Percentiles rank a stretch among this genome's conserved stretches.
phyloP scores from a whole-genome alignment of 2,329 filamentous ascomycete genomes.

The Magnaporthiopsis rhizophila region DNA sequence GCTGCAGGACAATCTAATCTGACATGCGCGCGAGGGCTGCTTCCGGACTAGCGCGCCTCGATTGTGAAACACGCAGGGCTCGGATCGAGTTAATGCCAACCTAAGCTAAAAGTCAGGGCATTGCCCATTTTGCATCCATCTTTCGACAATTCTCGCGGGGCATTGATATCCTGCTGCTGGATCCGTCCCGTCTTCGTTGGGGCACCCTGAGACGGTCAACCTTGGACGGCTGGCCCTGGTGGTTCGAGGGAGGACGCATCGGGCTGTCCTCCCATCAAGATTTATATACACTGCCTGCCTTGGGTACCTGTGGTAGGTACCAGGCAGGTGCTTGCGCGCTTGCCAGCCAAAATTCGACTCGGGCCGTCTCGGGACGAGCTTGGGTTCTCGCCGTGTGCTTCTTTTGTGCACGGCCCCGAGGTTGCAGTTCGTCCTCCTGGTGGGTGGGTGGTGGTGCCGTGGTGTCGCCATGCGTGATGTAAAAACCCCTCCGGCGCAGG shows the following conservation, averaged over 20 bases:
- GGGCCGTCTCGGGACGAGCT: not conserved
- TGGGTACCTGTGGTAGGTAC: too few species aligned
- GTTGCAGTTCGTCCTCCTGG: not conserved
- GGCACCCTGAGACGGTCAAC: not conserved
- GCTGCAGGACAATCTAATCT: not conserved
- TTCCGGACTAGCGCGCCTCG: not conserved
- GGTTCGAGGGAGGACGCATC: too few species aligned
- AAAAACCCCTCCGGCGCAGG: not conserved
- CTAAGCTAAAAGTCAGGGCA: not conserved
- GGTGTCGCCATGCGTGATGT: not conserved
- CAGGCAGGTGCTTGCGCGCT: too few species aligned
- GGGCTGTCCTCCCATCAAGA: too few species aligned
- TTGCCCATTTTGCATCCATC: not conserved
- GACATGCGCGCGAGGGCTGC: not conserved
- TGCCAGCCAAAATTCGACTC: not conserved
- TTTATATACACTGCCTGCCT: too few species aligned
- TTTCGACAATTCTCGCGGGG: not conserved
- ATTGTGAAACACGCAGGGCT: not conserved
- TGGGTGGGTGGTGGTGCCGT: not conserved
- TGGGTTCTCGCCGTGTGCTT: not conserved
- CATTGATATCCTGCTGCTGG: too few species aligned
- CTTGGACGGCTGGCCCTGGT: not conserved
- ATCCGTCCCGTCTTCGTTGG: not conserved
- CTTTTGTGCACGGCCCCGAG: not conserved
- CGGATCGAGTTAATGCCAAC: not conserved